Base-by-base conservation (phyloP, 306 rosid genomes). In the Pterocarpus macrocarpus region DNA sequence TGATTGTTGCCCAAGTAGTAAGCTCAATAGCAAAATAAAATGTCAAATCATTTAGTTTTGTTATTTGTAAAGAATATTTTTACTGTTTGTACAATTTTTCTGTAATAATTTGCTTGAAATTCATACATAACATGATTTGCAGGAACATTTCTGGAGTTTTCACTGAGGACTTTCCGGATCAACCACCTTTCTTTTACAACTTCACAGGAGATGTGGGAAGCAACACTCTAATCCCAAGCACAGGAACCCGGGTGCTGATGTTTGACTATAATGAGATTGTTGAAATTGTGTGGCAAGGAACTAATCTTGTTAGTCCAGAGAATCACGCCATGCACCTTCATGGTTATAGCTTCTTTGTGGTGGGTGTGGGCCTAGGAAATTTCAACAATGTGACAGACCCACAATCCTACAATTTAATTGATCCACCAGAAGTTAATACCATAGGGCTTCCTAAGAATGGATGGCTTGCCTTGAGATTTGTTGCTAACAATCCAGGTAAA, bases 281-380 rank as follows among this genome's bases (percentile, higher is more conserved):
- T 39, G 89, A 88, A 76, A 66, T 89, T 8, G 77, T 85, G 12
- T 80, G 69, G 82, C 92, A 89, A 65, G 92, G 88, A 30, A 89
- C 90, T 0, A 75, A 77, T 50, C 1, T 87, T 35, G 2, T 53
- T 9, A 66, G 50, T 8, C 73, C 90, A 5, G 87, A 84, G 87
- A 87, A 85, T 76, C 92, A 89, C 50, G 89, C 90, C 0, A 59
- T 86, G 65, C 92, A 89, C 73, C 80, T 87, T 28, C 92, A 89
- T 65, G 92, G 92, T 6, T 87, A 13, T 41, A 87, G 77, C 14
- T 86, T 86, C 71, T 86, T 79, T 63, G 71, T 86, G 44, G 78
- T 82, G 1, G 89, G 89, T 45, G 0, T 76, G 2, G 89, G 87
- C 30, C 35, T 76, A 0, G 87, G 87, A 3, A 83, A 87, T 71